phyloP scores from a whole-genome alignment of 78 protist species.

The Chrysochromulina tobinii region DNA sequence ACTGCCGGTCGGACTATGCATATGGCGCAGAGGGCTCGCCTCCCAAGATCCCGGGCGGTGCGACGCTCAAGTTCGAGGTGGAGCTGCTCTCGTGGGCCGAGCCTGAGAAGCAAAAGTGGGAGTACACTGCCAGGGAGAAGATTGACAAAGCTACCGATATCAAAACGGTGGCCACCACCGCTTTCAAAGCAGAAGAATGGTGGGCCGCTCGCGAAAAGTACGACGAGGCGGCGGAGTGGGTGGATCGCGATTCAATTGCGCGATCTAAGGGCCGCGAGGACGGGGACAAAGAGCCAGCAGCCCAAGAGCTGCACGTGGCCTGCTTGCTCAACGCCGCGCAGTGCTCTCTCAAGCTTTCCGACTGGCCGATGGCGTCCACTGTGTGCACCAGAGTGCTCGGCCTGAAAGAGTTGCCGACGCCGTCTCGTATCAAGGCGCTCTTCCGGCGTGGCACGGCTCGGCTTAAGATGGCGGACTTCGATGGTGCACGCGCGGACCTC shows the following conservation, averaged over 20 bases:
- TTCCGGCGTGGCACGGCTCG: constrained; percentile 34
- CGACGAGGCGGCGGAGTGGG: neutral
- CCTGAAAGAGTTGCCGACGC: neutral
- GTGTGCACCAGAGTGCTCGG: constrained; percentile 14
- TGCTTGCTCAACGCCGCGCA: constrained; percentile 26
- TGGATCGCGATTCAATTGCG: neutral
- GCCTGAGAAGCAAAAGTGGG: neutral
- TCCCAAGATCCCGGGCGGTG: constrained; percentile 49
- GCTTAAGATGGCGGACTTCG: neutral
- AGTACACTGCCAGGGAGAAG: neutral
- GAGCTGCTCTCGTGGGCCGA: constrained; percentile 50
- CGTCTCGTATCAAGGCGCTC: constrained; percentile 40
- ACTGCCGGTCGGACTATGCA: constrained; percentile 72
- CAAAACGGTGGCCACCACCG: neutral
- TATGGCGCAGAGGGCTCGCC: constrained; percentile 83
- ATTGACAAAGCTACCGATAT: neutral
- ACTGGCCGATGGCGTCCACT: neutral
- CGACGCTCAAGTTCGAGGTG: constrained; percentile 46
- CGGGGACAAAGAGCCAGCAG: constrained; percentile 14
- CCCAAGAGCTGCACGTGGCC: neutral
- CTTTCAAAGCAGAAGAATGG: neutral
- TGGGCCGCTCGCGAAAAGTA: constrained; percentile 24
- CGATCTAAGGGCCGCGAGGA: too few relatives aligned
- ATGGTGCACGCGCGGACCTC: neutral
- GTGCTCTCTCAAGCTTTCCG: neutral